These are phyloP conservation scores for Arthromyces matolae DNA, from an alignment of 768 basidiomycete genomes.

Conservation along the genomic window DNA sequence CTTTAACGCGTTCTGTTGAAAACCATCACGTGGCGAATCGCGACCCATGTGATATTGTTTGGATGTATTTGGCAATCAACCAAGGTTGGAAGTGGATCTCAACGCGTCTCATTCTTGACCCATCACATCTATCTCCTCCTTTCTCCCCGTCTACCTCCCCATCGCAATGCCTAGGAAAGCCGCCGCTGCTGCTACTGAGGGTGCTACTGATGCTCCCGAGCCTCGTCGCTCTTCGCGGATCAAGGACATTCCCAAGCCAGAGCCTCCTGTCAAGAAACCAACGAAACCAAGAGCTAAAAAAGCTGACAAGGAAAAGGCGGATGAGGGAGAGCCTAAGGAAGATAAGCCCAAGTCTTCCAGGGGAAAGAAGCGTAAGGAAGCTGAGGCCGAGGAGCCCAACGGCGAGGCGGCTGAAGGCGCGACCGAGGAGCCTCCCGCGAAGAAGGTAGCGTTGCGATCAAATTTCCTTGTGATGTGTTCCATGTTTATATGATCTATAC, in stretches of 20 bases:
- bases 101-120: constrained; percentile 22
- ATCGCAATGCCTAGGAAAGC: constrained; percentile 69
- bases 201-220: constrained; percentile 36
- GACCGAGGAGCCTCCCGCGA: constrained; percentile 49
- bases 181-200: constrained; percentile 39
- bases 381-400: constrained; percentile 35
- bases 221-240: constrained; percentile 76
- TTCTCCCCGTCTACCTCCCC: constrained; percentile 5
- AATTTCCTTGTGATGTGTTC: constrained; percentile 8
- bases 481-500: background rate
- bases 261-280: constrained; percentile 50
- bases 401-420: constrained; percentile 28
- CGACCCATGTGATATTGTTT: constrained; percentile 24
- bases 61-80: constrained; percentile 21
- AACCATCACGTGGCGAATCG: constrained; percentile 15
- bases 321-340: constrained; percentile 40
- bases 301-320: constrained; percentile 37
- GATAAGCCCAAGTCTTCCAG: constrained; percentile 53
- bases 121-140: constrained; percentile 14
- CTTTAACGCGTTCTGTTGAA: constrained; percentile 7
- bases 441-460: constrained; percentile 46
- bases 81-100: constrained; percentile 18
- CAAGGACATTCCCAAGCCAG: constrained; percentile 65
- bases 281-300: constrained; percentile 63
- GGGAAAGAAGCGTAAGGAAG: constrained; percentile 42